Conservation (phyloP, 352 stramenopile genomes). For the Albugo candida region DNA sequence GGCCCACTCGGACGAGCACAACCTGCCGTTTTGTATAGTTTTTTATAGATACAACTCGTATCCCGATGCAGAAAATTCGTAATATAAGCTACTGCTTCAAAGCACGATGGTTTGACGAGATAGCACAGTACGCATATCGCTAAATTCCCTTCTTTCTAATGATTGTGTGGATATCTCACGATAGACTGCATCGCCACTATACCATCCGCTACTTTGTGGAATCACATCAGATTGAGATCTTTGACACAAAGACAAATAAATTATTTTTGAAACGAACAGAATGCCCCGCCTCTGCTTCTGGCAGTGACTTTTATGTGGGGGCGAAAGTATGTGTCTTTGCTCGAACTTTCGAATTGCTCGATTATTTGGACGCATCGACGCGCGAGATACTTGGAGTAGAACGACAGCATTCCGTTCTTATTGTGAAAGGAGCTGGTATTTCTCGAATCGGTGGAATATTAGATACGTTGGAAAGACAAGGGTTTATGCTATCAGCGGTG, state of each 20-base stretch:
- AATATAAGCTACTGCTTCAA: slow-evolving; percentile 72
- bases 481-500: slow-evolving; percentile 54
- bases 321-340: slow-evolving; percentile 66
- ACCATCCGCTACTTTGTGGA: slow-evolving; percentile 66
- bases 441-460: slow-evolving; percentile 27
- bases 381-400: slow-evolving; percentile 37
- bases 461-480: slow-evolving; percentile 30
- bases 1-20: too few species aligned
- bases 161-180: background rate
- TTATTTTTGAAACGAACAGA: slow-evolving; percentile 85
- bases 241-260: slow-evolving; percentile 72
- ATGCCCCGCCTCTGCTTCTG: slow-evolving; percentile 32
- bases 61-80: slow-evolving; percentile 32
- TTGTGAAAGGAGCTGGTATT: slow-evolving; percentile 38
- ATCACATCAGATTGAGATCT: slow-evolving; percentile 71
- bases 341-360: slow-evolving; percentile 61
- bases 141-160: background rate
- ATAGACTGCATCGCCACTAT: slow-evolving; percentile 55
- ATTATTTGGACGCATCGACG: slow-evolving; percentile 71
- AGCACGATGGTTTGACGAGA: slow-evolving; percentile 54
- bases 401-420: slow-evolving; percentile 46
- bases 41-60: background rate
- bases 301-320: slow-evolving; percentile 69
- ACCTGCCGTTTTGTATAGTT: too few species aligned
- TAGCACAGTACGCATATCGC: slow-evolving; percentile 30